Evolutionary conservation across 2,329 filamentous ascomycete genomes (phyloP), one percentile per base, ranked within the genome.

Genomic region (Colletotrichum musae): DNA sequence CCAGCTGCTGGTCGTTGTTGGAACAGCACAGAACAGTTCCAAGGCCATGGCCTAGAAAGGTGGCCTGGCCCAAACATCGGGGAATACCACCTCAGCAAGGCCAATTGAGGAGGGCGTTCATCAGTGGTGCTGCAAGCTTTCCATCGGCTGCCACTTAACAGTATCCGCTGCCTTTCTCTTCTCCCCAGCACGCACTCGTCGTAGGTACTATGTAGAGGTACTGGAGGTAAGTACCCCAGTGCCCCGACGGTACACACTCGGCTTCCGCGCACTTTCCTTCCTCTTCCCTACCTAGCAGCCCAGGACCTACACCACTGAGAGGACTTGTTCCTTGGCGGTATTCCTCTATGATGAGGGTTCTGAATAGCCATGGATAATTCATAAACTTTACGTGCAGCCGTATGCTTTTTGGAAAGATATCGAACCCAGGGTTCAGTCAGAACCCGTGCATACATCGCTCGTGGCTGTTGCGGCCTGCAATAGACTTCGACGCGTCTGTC

Each of bases 281-380:
- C 43, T 32, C 18, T 53, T 15, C 52, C 28, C 47, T 47, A 48
- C 28, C 47, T 47, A 48, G 66, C 62, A 50, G 56, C 43, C 56
- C 6, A 52, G 62, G 50, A 57, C 66, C 56, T 52, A 21, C 41
- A 26, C 61, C 16, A 54, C 62, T 15, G 54, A 48, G 54, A 50
- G 36, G 9, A 36, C 21, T 36, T 63, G 68, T 70, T 39, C 26
- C 39, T 63, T 53, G 39, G 16, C 43, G 39, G 68, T 70, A 70
- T 47, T 54, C 16, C 58, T 21, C 64, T 70, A 70, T 58, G 57
- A 58, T 24, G 21, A 58, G 47, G 26, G n/a, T 10, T 15, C 18
- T 15, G n/a, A 32, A 10, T 7, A 16, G 3, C 36, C 28, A 9
- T 7, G 12, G 28, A 32, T 32, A 43, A 28, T 26, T 58, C 21